phyloP scores from a whole-genome alignment of 768 basidiomycete genomes.

The Cystofilobasidium ferigula region DNA sequence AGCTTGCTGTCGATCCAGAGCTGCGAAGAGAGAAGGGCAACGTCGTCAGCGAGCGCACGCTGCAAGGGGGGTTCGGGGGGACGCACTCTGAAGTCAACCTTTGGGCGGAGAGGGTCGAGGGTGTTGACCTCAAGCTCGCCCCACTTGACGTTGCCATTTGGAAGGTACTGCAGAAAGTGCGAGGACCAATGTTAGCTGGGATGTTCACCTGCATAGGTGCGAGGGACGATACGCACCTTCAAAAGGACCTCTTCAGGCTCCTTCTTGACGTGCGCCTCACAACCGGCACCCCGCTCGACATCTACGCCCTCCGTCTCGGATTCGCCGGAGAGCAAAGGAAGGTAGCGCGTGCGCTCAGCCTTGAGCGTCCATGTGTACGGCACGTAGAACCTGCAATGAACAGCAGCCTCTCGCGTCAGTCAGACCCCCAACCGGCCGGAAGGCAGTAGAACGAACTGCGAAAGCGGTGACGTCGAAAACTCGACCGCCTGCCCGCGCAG shows the following conservation, averaged over 20 bases:
- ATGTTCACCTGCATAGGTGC: constrained; percentile 59
- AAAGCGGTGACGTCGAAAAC: constrained; percentile 53
- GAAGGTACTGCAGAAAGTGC: not conserved
- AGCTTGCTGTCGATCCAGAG: constrained; percentile 15
- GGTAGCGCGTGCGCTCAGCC: constrained; percentile 15
- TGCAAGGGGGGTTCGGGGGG: constrained; percentile 50
- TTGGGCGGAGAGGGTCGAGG: constrained; percentile 45
- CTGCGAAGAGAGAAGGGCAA: not conserved
- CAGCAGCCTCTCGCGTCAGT: constrained; percentile 34
- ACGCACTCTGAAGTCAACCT: constrained; percentile 49
- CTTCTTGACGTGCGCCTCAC: constrained; percentile 29
- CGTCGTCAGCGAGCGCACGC: constrained; percentile 19
- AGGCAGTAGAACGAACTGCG: constrained; percentile 48
- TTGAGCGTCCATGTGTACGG: constrained; percentile 16
- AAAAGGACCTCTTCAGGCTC: constrained; percentile 31
- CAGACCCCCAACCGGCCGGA: constrained; percentile 30
- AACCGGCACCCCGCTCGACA: constrained; percentile 32
- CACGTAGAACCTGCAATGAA: constrained; percentile 35
- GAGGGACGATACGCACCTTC: constrained; percentile 49
- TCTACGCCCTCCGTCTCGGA: constrained; percentile 17
- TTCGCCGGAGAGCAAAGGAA: constrained; percentile 31
- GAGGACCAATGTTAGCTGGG: constrained; percentile 36
- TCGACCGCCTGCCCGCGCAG: constrained; percentile 45
- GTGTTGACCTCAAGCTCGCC: constrained; percentile 63
- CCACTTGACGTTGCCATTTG: constrained; percentile 29